phyloP scores from a whole-genome alignment of 192 early-diverging fungal species.

The Gamsiella multidivaricata region DNA sequence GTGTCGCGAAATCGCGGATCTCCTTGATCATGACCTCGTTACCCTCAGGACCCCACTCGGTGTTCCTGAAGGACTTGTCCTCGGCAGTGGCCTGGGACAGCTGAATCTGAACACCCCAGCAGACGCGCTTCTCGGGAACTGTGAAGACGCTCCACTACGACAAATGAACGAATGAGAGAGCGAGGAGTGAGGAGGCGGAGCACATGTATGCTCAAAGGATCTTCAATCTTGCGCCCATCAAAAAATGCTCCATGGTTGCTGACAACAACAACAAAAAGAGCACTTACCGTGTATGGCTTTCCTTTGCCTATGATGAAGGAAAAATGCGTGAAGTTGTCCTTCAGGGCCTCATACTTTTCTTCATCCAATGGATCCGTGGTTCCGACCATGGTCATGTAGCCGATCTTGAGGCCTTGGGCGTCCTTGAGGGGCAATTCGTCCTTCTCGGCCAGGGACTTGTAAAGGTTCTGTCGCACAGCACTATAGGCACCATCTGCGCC shows the following conservation, averaged over 20 bases:
- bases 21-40: slow-evolving; percentile 36
- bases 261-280: not conserved
- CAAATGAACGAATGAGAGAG: not conserved
- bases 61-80: slow-evolving; percentile 21
- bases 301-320: slow-evolving; percentile 30
- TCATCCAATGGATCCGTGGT: slow-evolving; percentile 37
- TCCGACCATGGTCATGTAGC: slow-evolving; percentile 41
- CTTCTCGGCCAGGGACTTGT: slow-evolving; percentile 5
- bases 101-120: slow-evolving; percentile 31
- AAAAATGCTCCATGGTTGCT: too few species aligned
- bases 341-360: slow-evolving; percentile 6
- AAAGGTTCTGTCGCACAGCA: slow-evolving; percentile 26
- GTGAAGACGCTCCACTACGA: slow-evolving; percentile 30
- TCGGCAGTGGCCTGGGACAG: slow-evolving; percentile 1
- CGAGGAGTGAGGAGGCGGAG: not conserved
- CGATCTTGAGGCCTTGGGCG: slow-evolving; percentile 18
- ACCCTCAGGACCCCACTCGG: slow-evolving; percentile 27
- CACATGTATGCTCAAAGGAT: too few species aligned
- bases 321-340: slow-evolving; percentile 31
- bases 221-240: too few species aligned
- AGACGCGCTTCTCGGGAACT: slow-evolving; percentile 22
- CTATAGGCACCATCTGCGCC: slow-evolving; percentile 47
- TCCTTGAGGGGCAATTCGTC: slow-evolving; percentile 16
- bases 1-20: slow-evolving; percentile 16
- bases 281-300: slow-evolving; percentile 39